Evolutionary conservation across 176 grass and related monocot species (phyloP).

Genomic region (Eremochloa ophiuroides): DNA sequence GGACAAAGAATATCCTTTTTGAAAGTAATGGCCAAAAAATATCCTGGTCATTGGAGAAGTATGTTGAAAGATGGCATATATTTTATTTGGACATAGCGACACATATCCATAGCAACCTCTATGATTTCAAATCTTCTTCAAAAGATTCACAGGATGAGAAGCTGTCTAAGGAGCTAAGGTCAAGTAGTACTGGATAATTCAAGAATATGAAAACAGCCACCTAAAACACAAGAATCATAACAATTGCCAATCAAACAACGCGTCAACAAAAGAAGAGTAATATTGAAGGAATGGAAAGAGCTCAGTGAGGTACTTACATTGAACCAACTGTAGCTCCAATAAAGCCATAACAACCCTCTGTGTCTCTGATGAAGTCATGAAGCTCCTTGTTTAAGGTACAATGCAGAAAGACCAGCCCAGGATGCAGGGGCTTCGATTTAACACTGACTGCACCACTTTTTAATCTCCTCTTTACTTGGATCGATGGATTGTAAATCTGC

Average conservation of each 20-base stretch:
- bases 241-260: not conserved
- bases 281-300: not conserved
- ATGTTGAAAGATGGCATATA: not conserved
- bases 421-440: slow-evolving; percentile 71
- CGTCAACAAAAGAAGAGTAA: not conserved
- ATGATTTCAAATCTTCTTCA: not conserved
- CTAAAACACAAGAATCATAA: slow-evolving; percentile 1
- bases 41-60: not conserved
- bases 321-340: slow-evolving; percentile 75
- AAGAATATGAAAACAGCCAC: not conserved
- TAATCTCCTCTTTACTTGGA: slow-evolving; percentile 44
- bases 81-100: slow-evolving; percentile 10
- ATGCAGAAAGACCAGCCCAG: slow-evolving; percentile 71
- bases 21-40: not conserved
- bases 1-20: not conserved
- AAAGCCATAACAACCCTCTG: slow-evolving; percentile 72
- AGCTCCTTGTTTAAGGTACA: slow-evolving; percentile 76
- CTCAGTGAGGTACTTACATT: slow-evolving; percentile 43
- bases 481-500: slow-evolving; percentile 81
- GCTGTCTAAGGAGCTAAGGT: not conserved
- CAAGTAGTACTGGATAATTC: not conserved
- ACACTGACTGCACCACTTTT: slow-evolving; percentile 54
- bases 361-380: slow-evolving; percentile 77
- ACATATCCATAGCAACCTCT: not conserved
- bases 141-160: not conserved